phyloP scores from a whole-genome alignment of 352 stramenopile species.

The Phytophthora capsici region DNA sequence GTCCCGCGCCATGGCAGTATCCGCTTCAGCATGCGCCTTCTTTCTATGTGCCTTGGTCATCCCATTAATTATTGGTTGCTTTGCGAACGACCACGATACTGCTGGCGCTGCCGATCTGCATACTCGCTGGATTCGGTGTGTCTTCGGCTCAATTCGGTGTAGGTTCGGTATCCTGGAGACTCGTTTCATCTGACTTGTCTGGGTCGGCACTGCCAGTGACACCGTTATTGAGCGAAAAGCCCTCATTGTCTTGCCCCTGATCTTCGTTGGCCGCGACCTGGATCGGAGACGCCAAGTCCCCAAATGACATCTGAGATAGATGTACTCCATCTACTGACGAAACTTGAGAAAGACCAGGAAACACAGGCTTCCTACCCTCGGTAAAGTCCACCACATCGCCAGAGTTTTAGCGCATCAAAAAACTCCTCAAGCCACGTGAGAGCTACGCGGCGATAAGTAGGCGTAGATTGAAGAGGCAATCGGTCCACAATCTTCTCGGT shows the following conservation, averaged over 20 bases:
- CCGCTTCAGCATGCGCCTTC: neutral
- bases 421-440: constrained; percentile 11
- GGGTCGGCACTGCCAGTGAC: too few relatives aligned
- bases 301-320: too few relatives aligned
- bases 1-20: neutral
- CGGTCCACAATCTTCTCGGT: constrained; percentile 8
- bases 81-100: neutral
- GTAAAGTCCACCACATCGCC: neutral
- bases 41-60: constrained; percentile 9
- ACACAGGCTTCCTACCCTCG: neutral
- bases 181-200: too few relatives aligned
- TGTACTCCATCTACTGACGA: too few relatives aligned
- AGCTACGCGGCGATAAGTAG: constrained; percentile 12
- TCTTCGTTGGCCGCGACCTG: too few relatives aligned
- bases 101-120: too few relatives aligned
- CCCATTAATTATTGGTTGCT: neutral
- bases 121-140: too few relatives aligned
- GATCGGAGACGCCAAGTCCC: too few relatives aligned
- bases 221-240: too few relatives aligned
- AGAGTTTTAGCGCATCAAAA: neutral
- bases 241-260: too few relatives aligned
- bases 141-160: neutral
- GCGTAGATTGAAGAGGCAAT: constrained; percentile 20
- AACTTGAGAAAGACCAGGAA: neutral
- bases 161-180: neutral